These are phyloP conservation scores for Imleria badia DNA, from an alignment of 768 basidiomycete genomes.

Conservation along the genomic window DNA sequence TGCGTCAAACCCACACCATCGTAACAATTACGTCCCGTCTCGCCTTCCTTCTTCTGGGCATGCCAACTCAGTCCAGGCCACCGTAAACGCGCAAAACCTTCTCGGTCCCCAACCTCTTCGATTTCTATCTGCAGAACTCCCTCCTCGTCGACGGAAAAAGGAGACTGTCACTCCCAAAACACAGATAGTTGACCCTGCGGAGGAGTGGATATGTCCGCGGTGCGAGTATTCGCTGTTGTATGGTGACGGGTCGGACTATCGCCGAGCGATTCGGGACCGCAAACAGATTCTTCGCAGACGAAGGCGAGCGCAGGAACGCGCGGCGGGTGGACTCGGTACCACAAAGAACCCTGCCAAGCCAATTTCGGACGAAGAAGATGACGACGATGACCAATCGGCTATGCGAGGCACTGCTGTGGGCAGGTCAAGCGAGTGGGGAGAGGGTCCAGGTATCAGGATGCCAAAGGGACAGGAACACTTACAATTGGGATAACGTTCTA, in stretches of 20 bases:
- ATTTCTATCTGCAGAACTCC: constrained; percentile 69
- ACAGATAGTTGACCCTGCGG: constrained; percentile 55
- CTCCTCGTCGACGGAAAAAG: constrained; percentile 41
- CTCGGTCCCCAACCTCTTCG: constrained; percentile 62
- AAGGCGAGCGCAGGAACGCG: constrained; percentile 69
- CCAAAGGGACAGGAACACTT: constrained; percentile 18
- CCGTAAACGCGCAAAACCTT: constrained; percentile 44
- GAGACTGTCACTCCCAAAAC: constrained; percentile 27
- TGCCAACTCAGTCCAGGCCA: constrained; percentile 38
- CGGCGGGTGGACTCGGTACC: constrained; percentile 37
- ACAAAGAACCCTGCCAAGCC: constrained; percentile 22
- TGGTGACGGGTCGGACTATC: constrained; percentile 71
- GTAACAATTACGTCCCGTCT: constrained; percentile 91
- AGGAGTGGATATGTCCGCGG: constrained; percentile 93
- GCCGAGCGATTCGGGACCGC: constrained; percentile 63
- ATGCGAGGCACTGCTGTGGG: constrained; percentile 4
- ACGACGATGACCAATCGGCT: constrained; percentile 13
- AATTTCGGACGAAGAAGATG: constrained; percentile 26
- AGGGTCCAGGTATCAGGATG: constrained; percentile 14
- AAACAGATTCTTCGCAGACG: constrained; percentile 77
- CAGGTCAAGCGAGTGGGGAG: constrained; percentile 16
- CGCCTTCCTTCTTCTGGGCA: constrained; percentile 58
- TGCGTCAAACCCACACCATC: constrained; percentile 93
- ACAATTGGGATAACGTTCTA: constrained; percentile 23
- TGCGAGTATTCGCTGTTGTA: constrained; percentile 94